Base-by-base conservation (phyloP, 305 asterid genomes). In the Lippia alba region DNA sequence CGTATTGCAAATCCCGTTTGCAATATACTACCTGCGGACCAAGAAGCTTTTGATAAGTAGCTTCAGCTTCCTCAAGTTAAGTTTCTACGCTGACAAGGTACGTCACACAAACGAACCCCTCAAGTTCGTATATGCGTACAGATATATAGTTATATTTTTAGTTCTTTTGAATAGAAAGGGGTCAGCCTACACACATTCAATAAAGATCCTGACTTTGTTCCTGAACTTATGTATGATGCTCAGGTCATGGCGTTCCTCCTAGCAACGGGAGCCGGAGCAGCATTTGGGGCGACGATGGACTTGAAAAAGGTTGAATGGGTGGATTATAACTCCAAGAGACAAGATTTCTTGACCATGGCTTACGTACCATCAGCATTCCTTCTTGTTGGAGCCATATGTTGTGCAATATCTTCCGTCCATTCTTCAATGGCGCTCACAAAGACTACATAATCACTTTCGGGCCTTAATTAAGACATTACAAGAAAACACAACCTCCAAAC, bases 61-160 rank as follows among this genome's bases (percentile, higher is more conserved):
- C 66, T 36, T 33, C 15, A 18, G 8, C 64, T 69, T 80, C 67
- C 76, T 67, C 30, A 72, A 68, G 8, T 69, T 82, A 15, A 79
- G 78, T 20, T 75, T 85, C 64, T 78, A 78, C 14, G 85, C 81
- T 0, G 87, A 85, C 61, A 82, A 78, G 78, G 83, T 77, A 48
- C 18, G 24, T 3, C 30, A 24, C 3, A 7, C 45, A 39, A 39
- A 39, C 7, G 9, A 6, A 39, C 10, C 45, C 45, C 45, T 39
- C 45, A 39, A 39, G 10, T 39, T 39, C 10, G 45, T 39, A 39
- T 39, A 39, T 39, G 10, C 7, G 45, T 39, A 39, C 45, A 39
- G 7, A 39, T 39, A 39, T 39, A 51, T 24, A 24, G 30, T 24
- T 24, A 24, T 24, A 24, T 24, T 39, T 39, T 39, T 39, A 5